phyloP scores from a whole-genome alignment of 371 early-diverging fungal species.

The Conidiobolus coronatus region DNA sequence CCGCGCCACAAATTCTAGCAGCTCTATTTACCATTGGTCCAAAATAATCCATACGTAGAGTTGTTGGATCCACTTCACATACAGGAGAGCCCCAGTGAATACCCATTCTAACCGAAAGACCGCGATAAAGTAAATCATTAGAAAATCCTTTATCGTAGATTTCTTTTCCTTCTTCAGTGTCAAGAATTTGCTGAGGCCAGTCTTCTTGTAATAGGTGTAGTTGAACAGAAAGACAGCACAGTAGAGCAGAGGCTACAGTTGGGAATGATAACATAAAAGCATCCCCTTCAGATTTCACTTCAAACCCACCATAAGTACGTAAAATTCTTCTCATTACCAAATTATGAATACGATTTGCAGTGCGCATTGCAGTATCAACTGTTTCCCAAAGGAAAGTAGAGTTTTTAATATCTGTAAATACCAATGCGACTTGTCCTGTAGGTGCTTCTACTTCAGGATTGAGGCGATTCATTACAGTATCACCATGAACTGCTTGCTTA shows the following conservation, averaged over 20 bases:
- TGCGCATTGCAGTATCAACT: slow-evolving; percentile 63
- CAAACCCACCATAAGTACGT: slow-evolving; percentile 74
- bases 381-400: slow-evolving; percentile 89
- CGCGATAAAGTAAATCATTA: slow-evolving; percentile 49
- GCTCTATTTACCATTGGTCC: slow-evolving; percentile 85
- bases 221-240: slow-evolving; percentile 83
- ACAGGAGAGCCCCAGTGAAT: slow-evolving; percentile 83
- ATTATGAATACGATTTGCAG: slow-evolving; percentile 77
- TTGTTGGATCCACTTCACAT: slow-evolving; percentile 74
- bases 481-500: slow-evolving; percentile 25
- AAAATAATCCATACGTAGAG: slow-evolving; percentile 89
- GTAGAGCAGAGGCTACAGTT: slow-evolving; percentile 56
- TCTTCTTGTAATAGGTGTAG: slow-evolving; percentile 56
- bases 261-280: slow-evolving; percentile 90
- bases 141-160: slow-evolving; percentile 25
- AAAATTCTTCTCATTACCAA: slow-evolving; percentile 60
- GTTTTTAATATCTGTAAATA: slow-evolving; percentile 90
- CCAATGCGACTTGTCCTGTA: slow-evolving; percentile 59
- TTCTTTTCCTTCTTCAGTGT: slow-evolving; percentile 51
- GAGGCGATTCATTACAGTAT: slow-evolving; percentile 33
- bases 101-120: slow-evolving; percentile 86
- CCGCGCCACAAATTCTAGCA: slow-evolving; percentile 62
- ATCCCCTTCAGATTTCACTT: slow-evolving; percentile 95
- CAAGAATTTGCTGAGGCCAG: slow-evolving; percentile 82
- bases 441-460: slow-evolving; percentile 71